Evolutionary conservation across 2,329 filamentous ascomycete genomes (phyloP).

Genomic region (Calonectria leucothoes): DNA sequence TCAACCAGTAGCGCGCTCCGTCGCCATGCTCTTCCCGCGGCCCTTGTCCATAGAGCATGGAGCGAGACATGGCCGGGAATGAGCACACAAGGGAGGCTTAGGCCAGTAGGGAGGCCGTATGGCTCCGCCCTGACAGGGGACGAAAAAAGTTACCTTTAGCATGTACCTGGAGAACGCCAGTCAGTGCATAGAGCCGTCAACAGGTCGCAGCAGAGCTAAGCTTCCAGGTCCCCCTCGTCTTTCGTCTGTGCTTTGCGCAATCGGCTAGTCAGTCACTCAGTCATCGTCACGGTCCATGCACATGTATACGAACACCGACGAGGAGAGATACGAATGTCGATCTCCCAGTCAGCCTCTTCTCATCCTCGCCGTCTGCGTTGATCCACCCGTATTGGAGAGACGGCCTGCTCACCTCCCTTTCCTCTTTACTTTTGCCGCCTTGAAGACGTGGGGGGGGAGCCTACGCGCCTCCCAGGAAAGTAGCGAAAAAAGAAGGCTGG

Average conservation of each 20-base stretch:
- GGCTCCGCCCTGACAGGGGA: conserved; percentile 16
- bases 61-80: conserved; percentile 21
- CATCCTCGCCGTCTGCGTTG: background rate
- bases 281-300: background rate
- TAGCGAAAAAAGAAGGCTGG: conserved; percentile 10
- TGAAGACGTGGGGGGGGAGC: conserved; percentile 4
- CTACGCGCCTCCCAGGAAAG: background rate
- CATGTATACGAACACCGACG: background rate
- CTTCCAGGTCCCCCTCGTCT: conserved; percentile 10
- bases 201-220: conserved; percentile 23
- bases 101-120: conserved; percentile 17
- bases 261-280: background rate
- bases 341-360: background rate
- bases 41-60: conserved; percentile 7
- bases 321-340: background rate
- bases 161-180: background rate
- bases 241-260: conserved; percentile 13
- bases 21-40: conserved; percentile 3
- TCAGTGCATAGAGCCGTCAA: conserved; percentile 6
- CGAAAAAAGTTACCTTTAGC: background rate
- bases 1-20: background rate
- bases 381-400: background rate
- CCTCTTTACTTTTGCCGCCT: conserved; percentile 1
- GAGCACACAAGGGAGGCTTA: conserved; percentile 8
- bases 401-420: background rate